Evolutionary conservation across 345 rosid species (phyloP).

Genomic region (Sisymbrium altissimum): DNA sequence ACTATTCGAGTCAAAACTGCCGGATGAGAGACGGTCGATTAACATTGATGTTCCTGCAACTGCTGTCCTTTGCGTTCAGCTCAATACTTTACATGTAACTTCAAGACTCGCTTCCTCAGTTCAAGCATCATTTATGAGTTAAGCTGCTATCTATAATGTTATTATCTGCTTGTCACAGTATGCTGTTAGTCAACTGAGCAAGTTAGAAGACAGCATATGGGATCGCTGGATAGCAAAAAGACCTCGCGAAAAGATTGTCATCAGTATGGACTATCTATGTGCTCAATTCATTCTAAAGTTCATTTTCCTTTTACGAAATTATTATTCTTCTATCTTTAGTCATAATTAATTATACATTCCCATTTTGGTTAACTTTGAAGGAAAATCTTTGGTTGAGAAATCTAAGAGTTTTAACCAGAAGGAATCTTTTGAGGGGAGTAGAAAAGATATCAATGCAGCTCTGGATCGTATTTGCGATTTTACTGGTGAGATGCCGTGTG

Average conservation of each 20-base stretch:
- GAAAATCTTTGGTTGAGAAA: conserved; percentile 62
- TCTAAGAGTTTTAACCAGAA: conserved; percentile 64
- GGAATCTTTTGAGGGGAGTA: conserved; percentile 82
- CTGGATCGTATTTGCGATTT: conserved; percentile 83
- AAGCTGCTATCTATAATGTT: conserved; percentile 8
- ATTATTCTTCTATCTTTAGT: background rate
- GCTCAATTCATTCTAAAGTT: background rate
- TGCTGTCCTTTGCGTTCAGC: conserved; percentile 76
- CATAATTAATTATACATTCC: background rate
- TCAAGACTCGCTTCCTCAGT: conserved; percentile 28
- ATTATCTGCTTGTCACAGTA: conserved; percentile 51
- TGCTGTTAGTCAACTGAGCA: conserved; percentile 89
- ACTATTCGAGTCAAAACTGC: conserved; percentile 70
- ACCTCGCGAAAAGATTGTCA: conserved; percentile 56
- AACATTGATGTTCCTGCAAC: conserved; percentile 64
- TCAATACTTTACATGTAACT: conserved; percentile 85
- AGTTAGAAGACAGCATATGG: conserved; percentile 92
- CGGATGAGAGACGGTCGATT: conserved; percentile 67
- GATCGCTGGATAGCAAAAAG: conserved; percentile 69
- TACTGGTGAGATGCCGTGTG: conserved; percentile 52
- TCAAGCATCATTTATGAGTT: conserved; percentile 6
- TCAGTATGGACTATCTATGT: conserved; percentile 50
- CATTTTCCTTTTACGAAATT: background rate
- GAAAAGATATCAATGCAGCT: conserved; percentile 84
- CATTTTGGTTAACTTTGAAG: conserved; percentile 30